A percentile compares a stretch with the other conserved stretches of the same genome.
These are phyloP conservation scores for Blastobotrys indianensis DNA, from an alignment of 1,139 yeast species.

Conservation along the genomic window DNA sequence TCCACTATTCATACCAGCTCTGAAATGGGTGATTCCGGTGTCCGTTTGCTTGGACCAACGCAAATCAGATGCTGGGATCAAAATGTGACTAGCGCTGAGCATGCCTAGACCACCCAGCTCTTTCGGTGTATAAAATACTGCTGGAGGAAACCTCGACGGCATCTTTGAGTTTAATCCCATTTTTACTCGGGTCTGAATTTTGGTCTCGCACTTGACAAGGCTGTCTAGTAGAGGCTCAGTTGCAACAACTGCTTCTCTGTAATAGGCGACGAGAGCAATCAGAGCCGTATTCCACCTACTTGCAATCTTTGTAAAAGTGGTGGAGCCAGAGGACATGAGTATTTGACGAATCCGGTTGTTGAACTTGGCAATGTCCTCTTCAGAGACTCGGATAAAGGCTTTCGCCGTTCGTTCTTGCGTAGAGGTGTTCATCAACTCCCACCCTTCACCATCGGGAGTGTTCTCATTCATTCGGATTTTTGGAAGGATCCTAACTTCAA, in stretches of 20 bases:
- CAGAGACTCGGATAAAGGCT: conserved; percentile 80
- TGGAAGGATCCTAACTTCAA: conserved; percentile 86
- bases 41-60: conserved; percentile 92
- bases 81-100: conserved; percentile 93
- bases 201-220: conserved; percentile 86
- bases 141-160: conserved; percentile 99
- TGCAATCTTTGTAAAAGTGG: conserved; percentile 91
- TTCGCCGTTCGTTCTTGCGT: conserved; percentile 86
- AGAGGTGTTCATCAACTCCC: conserved; percentile 72
- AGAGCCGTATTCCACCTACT: conserved; percentile 96
- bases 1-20: conserved; percentile 83
- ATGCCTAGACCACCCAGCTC: conserved; percentile 97
- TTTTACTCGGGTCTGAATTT: conserved; percentile 89
- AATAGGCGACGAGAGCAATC: conserved; percentile 79
- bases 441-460: conserved; percentile 63
- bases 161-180: conserved; percentile 94
- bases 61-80: conserved; percentile 89
- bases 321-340: conserved; percentile 91
- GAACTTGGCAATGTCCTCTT: conserved; percentile 72
- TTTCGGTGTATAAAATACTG: conserved; percentile 95
- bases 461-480: conserved; percentile 48
- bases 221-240: conserved; percentile 75
- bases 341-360: conserved; percentile 83
- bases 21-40: conserved; percentile 88
- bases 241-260: conserved; percentile 85